Evolutionary conservation across 768 basidiomycete genomes (phyloP), one percentile per base, ranked within the genome.

Genomic region (Russula griseocarnosa): DNA sequence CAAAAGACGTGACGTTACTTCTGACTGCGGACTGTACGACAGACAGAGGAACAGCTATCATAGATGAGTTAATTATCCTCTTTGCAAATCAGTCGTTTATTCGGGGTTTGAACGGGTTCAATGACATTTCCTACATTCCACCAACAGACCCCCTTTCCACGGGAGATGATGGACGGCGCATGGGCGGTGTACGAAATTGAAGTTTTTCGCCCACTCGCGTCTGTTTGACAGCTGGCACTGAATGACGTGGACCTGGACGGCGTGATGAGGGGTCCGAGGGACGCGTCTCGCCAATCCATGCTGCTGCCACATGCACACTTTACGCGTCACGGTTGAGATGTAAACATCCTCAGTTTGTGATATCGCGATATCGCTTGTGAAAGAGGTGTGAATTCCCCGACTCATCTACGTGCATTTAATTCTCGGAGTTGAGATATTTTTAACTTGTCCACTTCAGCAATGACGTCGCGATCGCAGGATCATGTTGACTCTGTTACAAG

Each of bases 401-500:
- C 13, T n/a, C 38, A 32, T 32, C 16, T 22, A 3, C 32, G 32
- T 11, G 38, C 30, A 32, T 36, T 51, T 58, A n/a, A 30, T 53
- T 51, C 40, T 24, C 47, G 28, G 55, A 52, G 44, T 22, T 42
- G n/a, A 28, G 46, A 18, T 42, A 26, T 46, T 28, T 22, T 18
- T n/a, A 40, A 30, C 28, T 30, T 5, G 5, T 30, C 5, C 9
- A 18, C 30, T 24, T 24, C 52, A 9, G 42, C 32, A 44, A 36
- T 61, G 59, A 65, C 55, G 59, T 65, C 40, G 47, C 32, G 54
- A 55, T 61, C 54, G 9, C 36, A 26, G 49, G 2, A n/a, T n/a
- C 32, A n/a, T 34, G 34, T 59, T 49, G 52, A 16, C n/a, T 55
- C n/a, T n/a, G n/a, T 47, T 60, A 64, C 63, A 60, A 47, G 55